phyloP scores from a whole-genome alignment of 768 basidiomycete species.

The Rickenella mellea region DNA sequence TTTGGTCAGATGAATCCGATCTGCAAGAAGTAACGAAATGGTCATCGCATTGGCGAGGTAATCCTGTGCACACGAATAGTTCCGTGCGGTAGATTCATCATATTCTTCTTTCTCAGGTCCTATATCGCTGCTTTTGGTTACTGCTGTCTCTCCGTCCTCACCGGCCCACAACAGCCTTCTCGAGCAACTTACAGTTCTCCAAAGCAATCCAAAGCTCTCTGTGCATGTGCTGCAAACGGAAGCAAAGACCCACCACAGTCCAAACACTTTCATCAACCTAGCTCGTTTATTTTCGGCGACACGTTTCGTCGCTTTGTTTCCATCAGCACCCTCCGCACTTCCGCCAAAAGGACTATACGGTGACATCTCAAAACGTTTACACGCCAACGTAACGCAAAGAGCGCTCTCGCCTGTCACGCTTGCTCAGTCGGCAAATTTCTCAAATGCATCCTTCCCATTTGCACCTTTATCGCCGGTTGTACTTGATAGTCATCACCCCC shows the following conservation, averaged over 20 bases:
- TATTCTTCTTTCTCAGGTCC: too few species aligned
- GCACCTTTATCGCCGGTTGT: conserved; percentile 36
- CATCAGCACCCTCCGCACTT: conserved; percentile 27
- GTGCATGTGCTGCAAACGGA: too few species aligned
- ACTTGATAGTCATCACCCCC: conserved; percentile 29
- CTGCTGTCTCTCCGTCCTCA: too few species aligned
- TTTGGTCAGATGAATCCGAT: not conserved
- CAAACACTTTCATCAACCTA: conserved; percentile 52
- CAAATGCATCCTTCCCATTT: conserved; percentile 24
- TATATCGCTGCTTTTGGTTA: too few species aligned
- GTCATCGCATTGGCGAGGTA: not conserved
- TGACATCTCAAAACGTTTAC: conserved; percentile 7
- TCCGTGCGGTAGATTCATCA: too few species aligned
- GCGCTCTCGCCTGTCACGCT: conserved; percentile 5
- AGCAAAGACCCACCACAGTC: conserved; percentile 8
- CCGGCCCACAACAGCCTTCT: too few species aligned
- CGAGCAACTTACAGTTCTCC: too few species aligned
- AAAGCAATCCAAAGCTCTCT: too few species aligned
- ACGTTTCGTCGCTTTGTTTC: conserved; percentile 39
- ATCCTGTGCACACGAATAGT: too few species aligned
- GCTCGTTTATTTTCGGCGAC: conserved; percentile 52
- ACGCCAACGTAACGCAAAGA: conserved; percentile 6
- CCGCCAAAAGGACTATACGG: conserved; percentile 12
- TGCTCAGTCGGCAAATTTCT: not conserved
- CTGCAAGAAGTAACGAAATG: not conserved